Percentiles rank a stretch among this genome's conserved stretches.
These are phyloP conservation scores for Dothistroma pini DNA, from an alignment of 2,329 filamentous ascomycete species.

Conservation along the genomic window DNA sequence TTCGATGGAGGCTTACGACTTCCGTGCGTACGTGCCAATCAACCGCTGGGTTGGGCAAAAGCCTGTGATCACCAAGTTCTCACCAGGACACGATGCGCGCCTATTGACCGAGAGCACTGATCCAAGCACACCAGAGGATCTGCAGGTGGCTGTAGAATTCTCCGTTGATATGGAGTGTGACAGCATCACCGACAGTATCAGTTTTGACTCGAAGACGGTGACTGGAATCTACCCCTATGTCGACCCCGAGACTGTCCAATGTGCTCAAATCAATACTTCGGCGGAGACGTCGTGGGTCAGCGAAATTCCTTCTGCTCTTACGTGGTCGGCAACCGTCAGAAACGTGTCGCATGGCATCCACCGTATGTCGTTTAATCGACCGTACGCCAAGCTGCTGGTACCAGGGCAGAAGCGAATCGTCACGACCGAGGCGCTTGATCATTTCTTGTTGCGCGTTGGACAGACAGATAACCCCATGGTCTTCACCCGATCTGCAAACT, in stretches of 20 bases:
- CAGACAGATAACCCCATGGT: conserved; percentile 55
- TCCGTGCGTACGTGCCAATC: conserved; percentile 55
- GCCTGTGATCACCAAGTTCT: conserved; percentile 57
- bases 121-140: conserved; percentile 27
- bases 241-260: conserved; percentile 43
- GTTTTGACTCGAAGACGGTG: conserved; percentile 51
- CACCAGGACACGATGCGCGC: conserved; percentile 57
- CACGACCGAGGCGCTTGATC: conserved; percentile 51
- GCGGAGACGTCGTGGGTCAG: conserved; percentile 33
- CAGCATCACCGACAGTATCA: conserved; percentile 48
- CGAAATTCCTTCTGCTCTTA: conserved; percentile 52
- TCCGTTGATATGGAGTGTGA: conserved; percentile 58
- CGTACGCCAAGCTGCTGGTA: conserved; percentile 37
- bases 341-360: conserved; percentile 59
- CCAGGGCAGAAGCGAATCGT: conserved; percentile 33
- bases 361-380: conserved; percentile 53
- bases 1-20: conserved; percentile 53
- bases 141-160: conserved; percentile 54
- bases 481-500: conserved; percentile 54
- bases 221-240: conserved; percentile 43
- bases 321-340: conserved; percentile 50
- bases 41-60: conserved; percentile 46
- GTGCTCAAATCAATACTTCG: conserved; percentile 30
- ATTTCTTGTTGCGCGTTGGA: conserved; percentile 58
- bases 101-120: conserved; percentile 49